Evolutionary conservation across 129 eudicot species (phyloP), one percentile per base, ranked within the genome.

Genomic region (Arctium minus): DNA sequence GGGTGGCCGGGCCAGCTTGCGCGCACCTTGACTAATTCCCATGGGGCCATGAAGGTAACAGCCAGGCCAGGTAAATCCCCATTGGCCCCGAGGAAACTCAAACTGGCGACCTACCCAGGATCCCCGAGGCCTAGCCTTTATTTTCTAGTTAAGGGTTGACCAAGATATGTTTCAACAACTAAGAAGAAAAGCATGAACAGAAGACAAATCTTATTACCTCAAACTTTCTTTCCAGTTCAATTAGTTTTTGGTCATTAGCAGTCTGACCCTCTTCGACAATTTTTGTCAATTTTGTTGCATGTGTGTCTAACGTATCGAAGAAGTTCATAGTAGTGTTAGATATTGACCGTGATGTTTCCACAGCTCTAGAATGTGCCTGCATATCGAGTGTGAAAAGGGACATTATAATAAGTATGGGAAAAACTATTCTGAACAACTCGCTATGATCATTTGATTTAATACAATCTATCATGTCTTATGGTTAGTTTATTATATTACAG

Each of bases 361-460:
- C 92, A 50, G 97, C 87, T 88, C 98, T 93, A 48, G 83, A 78
- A 83, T 96, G 99, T 69, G 98, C 99, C 99, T 96, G 91, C 35
- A 82, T 70, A 65, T 35, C 29, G 35, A 8, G 17, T 64, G 62
- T 64, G 33, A 72, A 48, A 50, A 75, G 6, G 11, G 60, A 40
- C 65, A 42, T 40, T 53, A 15, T 53, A 2, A 44, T n/a, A 42
- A 22, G 38, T 13, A 35, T 9, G 75, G 1, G 22, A 72, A 37
- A 5, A 33, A 32, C 0, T 15, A 69, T 72, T 42, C 32, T 1
- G 42, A 74, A 33, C 78, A 74, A 3, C 6, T 46, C 56, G 15
- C 4, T 46, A 46, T 50, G 62, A 50, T 50, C 18, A 50, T 50
- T 50, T 50, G 62, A n/a, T 15, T 62, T 62, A 62, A n/a, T 17